These are phyloP conservation scores for Hydnomerulius pinastri DNA, from an alignment of 768 basidiomycete genomes.

Conservation along the genomic window DNA sequence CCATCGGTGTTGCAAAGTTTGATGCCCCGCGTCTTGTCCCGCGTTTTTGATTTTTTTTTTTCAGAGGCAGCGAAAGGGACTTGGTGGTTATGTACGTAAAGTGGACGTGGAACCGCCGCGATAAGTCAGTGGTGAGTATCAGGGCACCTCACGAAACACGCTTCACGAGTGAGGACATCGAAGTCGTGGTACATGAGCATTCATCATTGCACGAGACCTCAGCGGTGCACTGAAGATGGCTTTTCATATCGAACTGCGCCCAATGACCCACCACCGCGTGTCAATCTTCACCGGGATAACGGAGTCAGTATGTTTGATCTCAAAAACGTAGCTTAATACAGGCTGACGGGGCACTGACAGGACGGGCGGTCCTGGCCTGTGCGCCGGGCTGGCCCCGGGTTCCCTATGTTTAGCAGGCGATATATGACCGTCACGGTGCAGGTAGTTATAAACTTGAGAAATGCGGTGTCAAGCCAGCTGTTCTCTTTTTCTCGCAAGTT, in stretches of 20 bases:
- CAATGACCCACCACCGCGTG: conserved; percentile 19
- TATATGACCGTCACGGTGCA: conserved; percentile 20
- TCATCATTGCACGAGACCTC: conserved; percentile 22
- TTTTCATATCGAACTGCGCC: not conserved
- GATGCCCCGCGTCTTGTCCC: too few relatives aligned
- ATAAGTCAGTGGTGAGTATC: too few relatives aligned
- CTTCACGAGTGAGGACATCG: conserved; percentile 4
- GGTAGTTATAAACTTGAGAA: conserved; percentile 23
- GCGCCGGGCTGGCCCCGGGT: conserved; percentile 17
- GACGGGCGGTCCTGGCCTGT: conserved; percentile 18
- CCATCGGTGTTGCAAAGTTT: too few relatives aligned
- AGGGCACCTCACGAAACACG: too few relatives aligned
- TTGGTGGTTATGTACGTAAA: too few relatives aligned
- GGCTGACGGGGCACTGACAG: conserved; percentile 5
- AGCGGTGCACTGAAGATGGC: not conserved
- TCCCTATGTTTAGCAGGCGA: conserved; percentile 19
- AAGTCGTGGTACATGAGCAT: conserved; percentile 8
- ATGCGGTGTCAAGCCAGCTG: not conserved
- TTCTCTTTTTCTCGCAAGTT: conserved; percentile 11
- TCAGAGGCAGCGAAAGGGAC: too few relatives aligned
- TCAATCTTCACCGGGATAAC: conserved; percentile 1
- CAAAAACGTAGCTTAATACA: conserved; percentile 1
- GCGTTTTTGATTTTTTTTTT: too few relatives aligned
- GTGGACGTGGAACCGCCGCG: too few relatives aligned
- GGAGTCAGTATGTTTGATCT: conserved; percentile 4